phyloP scores from a whole-genome alignment of 495 filamentous ascomycete genomes.

The Hypoxylon intermedium region DNA sequence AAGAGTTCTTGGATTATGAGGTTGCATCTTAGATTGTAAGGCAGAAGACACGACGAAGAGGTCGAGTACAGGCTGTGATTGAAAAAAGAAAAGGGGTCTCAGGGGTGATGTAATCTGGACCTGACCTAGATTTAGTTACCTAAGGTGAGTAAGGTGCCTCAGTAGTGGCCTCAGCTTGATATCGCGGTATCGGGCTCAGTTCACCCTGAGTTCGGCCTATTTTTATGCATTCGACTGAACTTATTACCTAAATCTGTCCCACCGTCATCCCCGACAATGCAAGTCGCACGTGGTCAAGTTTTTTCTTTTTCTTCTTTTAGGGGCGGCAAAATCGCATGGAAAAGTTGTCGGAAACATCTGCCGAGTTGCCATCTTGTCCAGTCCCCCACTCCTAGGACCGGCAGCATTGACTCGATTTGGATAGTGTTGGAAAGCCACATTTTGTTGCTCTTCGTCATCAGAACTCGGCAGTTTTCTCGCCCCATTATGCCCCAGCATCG shows the following conservation, averaged over 20 bases:
- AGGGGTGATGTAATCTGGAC: not conserved
- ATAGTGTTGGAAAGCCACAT: constrained; percentile 27
- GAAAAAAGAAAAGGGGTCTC: constrained; percentile 11
- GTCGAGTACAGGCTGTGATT: constrained; percentile 26
- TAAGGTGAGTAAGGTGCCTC: too few relatives aligned
- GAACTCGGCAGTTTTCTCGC: constrained; percentile 35
- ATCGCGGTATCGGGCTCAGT: too few relatives aligned
- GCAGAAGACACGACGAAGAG: constrained; percentile 8
- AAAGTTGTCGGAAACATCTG: constrained; percentile 21
- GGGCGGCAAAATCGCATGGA: constrained; percentile 31
- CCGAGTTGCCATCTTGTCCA: constrained; percentile 23
- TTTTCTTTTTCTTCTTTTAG: constrained; percentile 10
- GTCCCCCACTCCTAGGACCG: constrained; percentile 27
- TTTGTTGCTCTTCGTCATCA: constrained; percentile 31
- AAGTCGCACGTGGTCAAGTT: constrained; percentile 23
- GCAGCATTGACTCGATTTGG: constrained; percentile 35
- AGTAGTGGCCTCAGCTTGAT: too few relatives aligned
- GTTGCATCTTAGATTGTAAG: constrained; percentile 2
- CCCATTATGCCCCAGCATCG: constrained; percentile 10
- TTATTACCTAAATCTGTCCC: too few relatives aligned
- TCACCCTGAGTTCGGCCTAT: too few relatives aligned
- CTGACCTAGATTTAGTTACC: too few relatives aligned
- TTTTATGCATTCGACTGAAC: not conserved
- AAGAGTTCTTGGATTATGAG: constrained; percentile 9
- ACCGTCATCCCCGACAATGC: constrained; percentile 18